Percentiles rank a stretch among this genome's conserved stretches.
Evolutionary conservation across 2,329 filamentous ascomycete species (phyloP).

Genomic region (Pezicula neosporulosa): DNA sequence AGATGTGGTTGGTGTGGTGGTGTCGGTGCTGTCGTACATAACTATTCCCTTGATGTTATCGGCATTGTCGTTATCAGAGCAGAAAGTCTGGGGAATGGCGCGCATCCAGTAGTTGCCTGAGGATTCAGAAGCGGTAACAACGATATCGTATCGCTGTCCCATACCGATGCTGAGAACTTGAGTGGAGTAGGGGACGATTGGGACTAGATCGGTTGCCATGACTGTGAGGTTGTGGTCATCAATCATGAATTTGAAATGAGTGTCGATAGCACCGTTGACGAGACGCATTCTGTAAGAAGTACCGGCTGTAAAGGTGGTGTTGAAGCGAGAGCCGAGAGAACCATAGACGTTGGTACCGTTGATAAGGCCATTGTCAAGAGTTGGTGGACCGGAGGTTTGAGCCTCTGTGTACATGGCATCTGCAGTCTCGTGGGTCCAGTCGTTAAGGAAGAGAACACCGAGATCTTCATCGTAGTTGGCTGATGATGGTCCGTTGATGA

Average conservation of each 20-base stretch:
- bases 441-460: conserved; percentile 38
- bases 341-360: conserved; percentile 15
- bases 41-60: conserved; percentile 42
- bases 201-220: conserved; percentile 59
- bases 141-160: conserved; percentile 37
- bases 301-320: conserved; percentile 31
- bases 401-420: conserved; percentile 6
- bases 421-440: conserved; percentile 18
- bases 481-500: conserved; percentile 58
- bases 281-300: conserved; percentile 40
- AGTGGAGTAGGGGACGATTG: conserved; percentile 44
- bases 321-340: conserved; percentile 13
- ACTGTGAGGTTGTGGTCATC: conserved; percentile 51
- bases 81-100: conserved; percentile 47
- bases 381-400: conserved; percentile 8
- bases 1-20: conserved; percentile 21
- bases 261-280: conserved; percentile 37
- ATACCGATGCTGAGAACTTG: conserved; percentile 52
- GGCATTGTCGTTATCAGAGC: conserved; percentile 53
- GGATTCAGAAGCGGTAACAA: conserved; percentile 41
- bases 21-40: conserved; percentile 40
- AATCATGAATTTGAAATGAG: conserved; percentile 39
- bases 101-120: conserved; percentile 53
- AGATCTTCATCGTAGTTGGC: conserved; percentile 59
- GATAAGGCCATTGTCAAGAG: conserved; percentile 22